These are phyloP conservation scores for Nothopassalora personata DNA, from an alignment of 2,329 filamentous ascomycete genomes.

Conservation along the genomic window DNA sequence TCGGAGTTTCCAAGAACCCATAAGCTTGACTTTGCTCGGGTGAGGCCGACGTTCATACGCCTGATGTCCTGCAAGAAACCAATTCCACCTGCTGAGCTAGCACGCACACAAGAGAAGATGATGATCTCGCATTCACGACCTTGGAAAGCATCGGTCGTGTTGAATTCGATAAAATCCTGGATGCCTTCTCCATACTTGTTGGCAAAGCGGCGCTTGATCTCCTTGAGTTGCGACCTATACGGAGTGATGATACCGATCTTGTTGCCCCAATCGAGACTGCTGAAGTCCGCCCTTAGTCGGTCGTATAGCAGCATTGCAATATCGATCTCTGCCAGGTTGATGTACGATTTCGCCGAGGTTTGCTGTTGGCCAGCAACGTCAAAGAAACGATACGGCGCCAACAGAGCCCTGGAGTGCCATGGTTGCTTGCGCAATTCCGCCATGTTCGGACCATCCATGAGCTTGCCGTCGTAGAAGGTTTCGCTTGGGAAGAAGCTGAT, in stretches of 20 bases:
- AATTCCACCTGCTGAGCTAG: conserved; percentile 85
- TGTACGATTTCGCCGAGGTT: conserved; percentile 73
- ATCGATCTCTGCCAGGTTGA: conserved; percentile 82
- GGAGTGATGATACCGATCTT: conserved; percentile 97
- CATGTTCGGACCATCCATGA: conserved; percentile 70
- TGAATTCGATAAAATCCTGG: conserved; percentile 82
- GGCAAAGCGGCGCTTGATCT: conserved; percentile 71
- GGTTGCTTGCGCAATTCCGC: conserved; percentile 65
- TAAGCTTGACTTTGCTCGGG: conserved; percentile 89
- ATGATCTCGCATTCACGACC: conserved; percentile 96
- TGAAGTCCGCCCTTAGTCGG: conserved; percentile 66
- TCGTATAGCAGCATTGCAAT: conserved; percentile 82
- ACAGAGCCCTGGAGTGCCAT: conserved; percentile 77
- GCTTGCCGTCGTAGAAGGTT: conserved; percentile 84
- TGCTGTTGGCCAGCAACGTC: conserved; percentile 87
- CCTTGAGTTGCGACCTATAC: conserved; percentile 86
- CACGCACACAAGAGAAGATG: conserved; percentile 97
- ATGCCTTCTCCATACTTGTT: conserved; percentile 69
- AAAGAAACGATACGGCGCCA: conserved; percentile 95
- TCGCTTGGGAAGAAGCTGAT: conserved; percentile 87
- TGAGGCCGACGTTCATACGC: conserved; percentile 98
- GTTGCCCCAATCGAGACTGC: conserved; percentile 47
- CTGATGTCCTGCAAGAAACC: conserved; percentile 98
- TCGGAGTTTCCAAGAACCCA: conserved; percentile 94
- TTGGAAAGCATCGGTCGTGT: conserved; percentile 97